Percentiles rank a stretch among this genome's conserved stretches.
Conservation (phyloP, 305 asterid genomes). For the Solanum hybrid region DNA sequence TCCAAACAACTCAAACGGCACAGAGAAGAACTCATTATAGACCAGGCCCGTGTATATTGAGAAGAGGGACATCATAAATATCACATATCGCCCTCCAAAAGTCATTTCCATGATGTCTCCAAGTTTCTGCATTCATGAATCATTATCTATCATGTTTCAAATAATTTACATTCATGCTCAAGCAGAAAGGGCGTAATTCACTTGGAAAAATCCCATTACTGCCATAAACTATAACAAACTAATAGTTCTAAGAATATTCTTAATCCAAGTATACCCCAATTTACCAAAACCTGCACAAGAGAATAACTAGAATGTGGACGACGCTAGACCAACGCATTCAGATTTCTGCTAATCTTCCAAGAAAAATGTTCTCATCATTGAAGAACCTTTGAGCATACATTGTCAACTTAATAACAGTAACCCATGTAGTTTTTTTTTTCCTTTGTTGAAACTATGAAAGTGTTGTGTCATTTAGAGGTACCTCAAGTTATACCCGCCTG, state of each 20-base stretch:
- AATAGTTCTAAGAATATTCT: background rate
- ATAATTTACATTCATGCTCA: background rate
- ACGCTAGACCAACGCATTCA: background rate
- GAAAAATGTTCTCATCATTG: background rate
- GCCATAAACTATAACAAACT: background rate
- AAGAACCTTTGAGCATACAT: background rate
- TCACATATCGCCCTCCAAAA: slow-evolving; percentile 89
- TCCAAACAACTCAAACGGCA: slow-evolving; percentile 73
- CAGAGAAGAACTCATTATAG: slow-evolving; percentile 85
- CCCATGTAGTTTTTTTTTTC: background rate
- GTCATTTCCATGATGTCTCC: slow-evolving; percentile 94
- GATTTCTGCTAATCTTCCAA: background rate
- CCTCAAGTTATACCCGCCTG: background rate
- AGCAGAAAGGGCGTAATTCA: background rate
- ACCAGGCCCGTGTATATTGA: slow-evolving; percentile 89
- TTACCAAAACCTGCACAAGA: background rate
- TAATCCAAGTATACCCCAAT: background rate
- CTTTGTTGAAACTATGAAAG: background rate
- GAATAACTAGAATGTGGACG: background rate
- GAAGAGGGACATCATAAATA: slow-evolving; percentile 74
- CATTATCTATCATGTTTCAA: slow-evolving; percentile 14
- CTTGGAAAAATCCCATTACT: background rate
- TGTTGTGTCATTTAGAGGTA: background rate
- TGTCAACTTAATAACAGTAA: background rate
- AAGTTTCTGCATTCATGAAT: slow-evolving; percentile 62